A percentile compares a stretch with the other conserved stretches of the same genome.
Evolutionary conservation across 1,284 basidiomycete species (phyloP).

Genomic region (Rhodotorula sp.): DNA sequence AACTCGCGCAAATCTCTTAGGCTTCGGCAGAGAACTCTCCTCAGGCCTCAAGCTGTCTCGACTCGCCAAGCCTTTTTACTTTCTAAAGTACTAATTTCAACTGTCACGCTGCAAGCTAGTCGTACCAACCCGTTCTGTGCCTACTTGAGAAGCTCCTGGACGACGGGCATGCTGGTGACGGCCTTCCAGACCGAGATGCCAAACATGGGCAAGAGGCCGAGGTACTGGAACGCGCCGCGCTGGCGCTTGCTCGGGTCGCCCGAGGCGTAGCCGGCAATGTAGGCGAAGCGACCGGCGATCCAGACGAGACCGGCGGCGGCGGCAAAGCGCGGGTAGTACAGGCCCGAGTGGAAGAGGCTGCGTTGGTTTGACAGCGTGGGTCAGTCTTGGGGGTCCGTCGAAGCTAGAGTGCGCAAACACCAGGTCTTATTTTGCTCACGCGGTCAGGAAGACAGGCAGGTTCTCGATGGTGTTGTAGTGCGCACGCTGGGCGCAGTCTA

Average conservation of each 20-base stretch:
- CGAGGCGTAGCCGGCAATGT: constrained; percentile 31
- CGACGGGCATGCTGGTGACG: constrained; percentile 9
- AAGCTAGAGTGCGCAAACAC: neutral
- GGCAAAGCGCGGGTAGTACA: constrained; percentile 28
- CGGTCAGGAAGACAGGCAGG: constrained; percentile 26
- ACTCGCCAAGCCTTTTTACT: too few relatives aligned
- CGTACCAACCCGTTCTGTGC: neutral
- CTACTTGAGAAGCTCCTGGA: constrained; percentile 7
- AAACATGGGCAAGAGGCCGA: constrained; percentile 22
- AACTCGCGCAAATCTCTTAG: neutral
- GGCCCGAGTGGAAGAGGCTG: constrained; percentile 22
- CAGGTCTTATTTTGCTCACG: neutral
- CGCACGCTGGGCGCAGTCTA: constrained; percentile 37
- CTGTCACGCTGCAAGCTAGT: neutral
- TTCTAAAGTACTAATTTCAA: neutral
- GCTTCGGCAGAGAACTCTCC: neutral
- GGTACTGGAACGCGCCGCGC: constrained; percentile 23
- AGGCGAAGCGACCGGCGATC: constrained; percentile 27
- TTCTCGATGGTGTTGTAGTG: constrained; percentile 38
- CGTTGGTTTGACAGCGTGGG: too few relatives aligned
- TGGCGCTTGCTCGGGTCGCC: constrained; percentile 22
- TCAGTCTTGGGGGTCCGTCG: neutral
- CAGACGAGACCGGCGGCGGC: constrained; percentile 21
- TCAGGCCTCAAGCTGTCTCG: too few relatives aligned
- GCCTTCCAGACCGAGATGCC: constrained; percentile 24